Evolutionary conservation across 1,284 basidiomycete species (phyloP), one percentile per base, ranked within the genome.

Genomic region (Cystobasidiaceae sp.): DNA sequence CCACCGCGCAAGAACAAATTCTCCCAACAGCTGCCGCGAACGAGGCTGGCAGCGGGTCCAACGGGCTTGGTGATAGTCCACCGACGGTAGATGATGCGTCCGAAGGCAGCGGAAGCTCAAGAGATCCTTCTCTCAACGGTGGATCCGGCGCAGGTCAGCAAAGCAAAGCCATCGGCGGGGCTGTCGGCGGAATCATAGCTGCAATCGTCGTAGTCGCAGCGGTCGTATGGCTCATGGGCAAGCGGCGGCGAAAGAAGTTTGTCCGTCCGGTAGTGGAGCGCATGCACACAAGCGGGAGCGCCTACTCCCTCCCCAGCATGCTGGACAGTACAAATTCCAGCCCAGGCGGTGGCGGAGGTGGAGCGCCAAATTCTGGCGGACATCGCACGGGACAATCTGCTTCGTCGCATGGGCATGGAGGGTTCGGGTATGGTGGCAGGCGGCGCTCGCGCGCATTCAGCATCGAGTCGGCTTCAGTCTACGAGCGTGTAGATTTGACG

Each of bases 401-500:
- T n/a, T n/a, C n/a, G n/a, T n/a, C n/a, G n/a, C n/a, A n/a, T n/a
- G n/a, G n/a, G n/a, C n/a, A n/a, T n/a, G 27, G 2, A 45, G 34
- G 46, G 8, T 2, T 2, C 11, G 37, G 11, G n/a, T 21, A 25
- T 21, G 49, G 37, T 25, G 21, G 33, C 13, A 51, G 52, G 37
- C 61, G 61, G 27, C 61, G 61, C n/a, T 64, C 51, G 1, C 50
- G 61, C n/a, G 61, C 61, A n/a, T 64, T 64, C 27, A 64, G 61
- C 27, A 64, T 64, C 37, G 61, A 64, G 37, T 64, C 61, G 5
- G 61, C 61, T 19, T 49, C 46, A n/a, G 48, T 34, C 13, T 64
- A 64, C 28, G 52, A 56, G 33, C 28, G 32, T 19, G 52, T 49
- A 19, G 61, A 64, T 39, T 25, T 64, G 11, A 27, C n/a, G n/a